Base-by-base conservation (phyloP, 2,329 filamentous ascomycete species). In the Tolypocladium amazonense region DNA sequence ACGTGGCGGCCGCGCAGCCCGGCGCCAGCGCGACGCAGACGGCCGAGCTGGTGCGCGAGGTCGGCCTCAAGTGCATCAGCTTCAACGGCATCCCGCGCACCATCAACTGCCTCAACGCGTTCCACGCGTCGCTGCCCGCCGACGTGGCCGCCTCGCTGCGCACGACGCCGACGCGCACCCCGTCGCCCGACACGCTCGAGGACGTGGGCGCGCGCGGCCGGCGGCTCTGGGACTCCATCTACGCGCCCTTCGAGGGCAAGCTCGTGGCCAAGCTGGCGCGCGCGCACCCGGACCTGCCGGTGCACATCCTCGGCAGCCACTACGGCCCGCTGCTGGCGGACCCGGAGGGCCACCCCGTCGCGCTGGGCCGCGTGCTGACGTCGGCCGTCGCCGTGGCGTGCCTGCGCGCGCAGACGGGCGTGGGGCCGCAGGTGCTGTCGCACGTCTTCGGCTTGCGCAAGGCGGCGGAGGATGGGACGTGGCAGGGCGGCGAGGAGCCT, bases 1-100 rank as follows among this genome's bases (percentile, higher is more conserved):
- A 79, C 59, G 72, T 82, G 38, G 80, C 81, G 14, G 67, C 73
- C 4, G 57, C 66, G 8, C 58, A 66, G 62, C 55, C 62, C 63
- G 60, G 58, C 59, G 53, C 60, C 61, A 62, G 58, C 18, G 59
- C 64, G 7, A 75, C 81, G 3, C 75, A 79, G 33, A 78, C 82
- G 39, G 88, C 88, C 62, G 88, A 90, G 70, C 78, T 89, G 60
- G 89, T 91, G 77, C 84, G 88, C 66, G 88, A 91, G 65, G 81
- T 90, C 61, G 88, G 87, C 1, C 79, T 90, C 62, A 90, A 90
- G 72, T 90, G 87, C 73, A 90, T 91, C 71, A 86, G 85, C 60
- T 89, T 91, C 80, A 90, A 90, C 75, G 88, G 88, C 64, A 90
- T 94, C 66, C 90, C 90, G 2, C 87, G 90, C 64, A 88, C 87